phyloP scores from a whole-genome alignment of 257 asterid species.

The Echites panduratus region DNA sequence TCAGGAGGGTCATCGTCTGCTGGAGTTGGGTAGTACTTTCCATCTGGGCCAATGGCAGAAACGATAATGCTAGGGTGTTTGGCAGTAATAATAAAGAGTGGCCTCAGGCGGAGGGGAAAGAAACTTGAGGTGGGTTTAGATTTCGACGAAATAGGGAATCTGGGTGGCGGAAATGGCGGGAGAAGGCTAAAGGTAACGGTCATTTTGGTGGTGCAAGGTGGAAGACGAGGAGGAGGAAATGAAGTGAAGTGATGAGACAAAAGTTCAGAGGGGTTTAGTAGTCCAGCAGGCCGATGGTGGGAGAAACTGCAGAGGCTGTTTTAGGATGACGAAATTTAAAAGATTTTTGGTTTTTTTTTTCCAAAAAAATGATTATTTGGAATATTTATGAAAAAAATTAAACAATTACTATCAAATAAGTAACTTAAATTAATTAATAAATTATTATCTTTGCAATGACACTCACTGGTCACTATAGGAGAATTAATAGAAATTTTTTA shows the following conservation, averaged over 20 bases:
- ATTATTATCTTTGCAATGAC: no score
- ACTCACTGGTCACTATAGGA: no score
- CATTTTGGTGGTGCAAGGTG: constrained; percentile 28
- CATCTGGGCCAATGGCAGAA: constrained; percentile 79
- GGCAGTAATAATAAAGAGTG: constrained; percentile 27
- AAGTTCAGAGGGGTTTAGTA: background rate
- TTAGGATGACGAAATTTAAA: background rate
- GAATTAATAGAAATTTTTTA: no score
- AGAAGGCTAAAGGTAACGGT: constrained; percentile 32
- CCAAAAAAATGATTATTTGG: no score
- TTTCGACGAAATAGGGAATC: constrained; percentile 25
- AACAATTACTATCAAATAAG: no score
- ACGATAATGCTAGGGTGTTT: constrained; percentile 19
- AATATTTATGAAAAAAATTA: no score
- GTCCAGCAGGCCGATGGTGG: background rate
- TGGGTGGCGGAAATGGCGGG: constrained; percentile 39
- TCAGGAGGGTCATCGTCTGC: constrained; percentile 94
- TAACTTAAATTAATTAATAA: no score
- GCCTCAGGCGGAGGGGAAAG: constrained; percentile 26
- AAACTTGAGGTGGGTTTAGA: constrained; percentile 24
- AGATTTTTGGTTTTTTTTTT: no score
- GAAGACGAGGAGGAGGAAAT: constrained; percentile 8
- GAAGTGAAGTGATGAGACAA: background rate
- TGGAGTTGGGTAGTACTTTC: constrained; percentile 69
- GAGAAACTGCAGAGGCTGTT: background rate